Evolutionary conservation across 2,329 filamentous ascomycete genomes (phyloP).

Genomic region (Aspergillus felis): DNA sequence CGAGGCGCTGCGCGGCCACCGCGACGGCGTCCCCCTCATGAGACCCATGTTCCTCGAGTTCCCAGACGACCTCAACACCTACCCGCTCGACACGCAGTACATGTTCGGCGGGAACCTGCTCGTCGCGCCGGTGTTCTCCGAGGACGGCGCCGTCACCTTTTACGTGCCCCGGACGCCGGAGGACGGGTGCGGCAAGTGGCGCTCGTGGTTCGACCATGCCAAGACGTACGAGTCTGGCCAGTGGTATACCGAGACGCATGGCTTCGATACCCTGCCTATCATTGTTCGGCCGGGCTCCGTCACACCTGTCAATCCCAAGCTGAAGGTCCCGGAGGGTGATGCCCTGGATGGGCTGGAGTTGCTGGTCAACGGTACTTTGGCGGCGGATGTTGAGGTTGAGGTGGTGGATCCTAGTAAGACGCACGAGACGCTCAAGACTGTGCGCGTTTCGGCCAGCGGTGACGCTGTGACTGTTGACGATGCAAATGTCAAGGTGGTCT

Average conservation of each 20-base stretch:
- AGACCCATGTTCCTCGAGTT: constrained; percentile 67
- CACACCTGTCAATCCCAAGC: constrained; percentile 24
- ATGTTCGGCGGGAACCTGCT: constrained; percentile 66
- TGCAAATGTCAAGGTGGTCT: constrained; percentile 21
- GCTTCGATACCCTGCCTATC: constrained; percentile 56
- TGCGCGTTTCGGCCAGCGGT: constrained; percentile 13
- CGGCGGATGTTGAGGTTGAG: constrained; percentile 17
- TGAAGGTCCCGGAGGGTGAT: constrained; percentile 26
- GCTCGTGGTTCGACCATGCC: constrained; percentile 45
- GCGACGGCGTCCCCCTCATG: constrained; percentile 58
- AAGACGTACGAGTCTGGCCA: constrained; percentile 39
- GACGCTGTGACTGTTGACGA: constrained; percentile 15
- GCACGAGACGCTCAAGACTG: constrained; percentile 21
- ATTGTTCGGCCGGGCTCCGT: constrained; percentile 50
- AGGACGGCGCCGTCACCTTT: constrained; percentile 61
- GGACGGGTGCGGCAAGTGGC: constrained; percentile 48
- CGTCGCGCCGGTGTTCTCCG: constrained; percentile 61
- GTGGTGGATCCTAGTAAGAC: constrained; percentile 24
- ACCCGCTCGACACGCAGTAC: constrained; percentile 67
- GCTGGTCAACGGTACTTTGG: constrained; percentile 26
- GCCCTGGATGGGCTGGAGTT: constrained; percentile 27
- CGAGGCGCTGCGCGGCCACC: constrained; percentile 49
- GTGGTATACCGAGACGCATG: constrained; percentile 60
- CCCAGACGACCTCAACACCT: constrained; percentile 64
- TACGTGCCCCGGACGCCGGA: constrained; percentile 54